These are phyloP conservation scores for Aureobasidium musti DNA, from an alignment of 2,329 filamentous ascomycete species.

Conservation along the genomic window DNA sequence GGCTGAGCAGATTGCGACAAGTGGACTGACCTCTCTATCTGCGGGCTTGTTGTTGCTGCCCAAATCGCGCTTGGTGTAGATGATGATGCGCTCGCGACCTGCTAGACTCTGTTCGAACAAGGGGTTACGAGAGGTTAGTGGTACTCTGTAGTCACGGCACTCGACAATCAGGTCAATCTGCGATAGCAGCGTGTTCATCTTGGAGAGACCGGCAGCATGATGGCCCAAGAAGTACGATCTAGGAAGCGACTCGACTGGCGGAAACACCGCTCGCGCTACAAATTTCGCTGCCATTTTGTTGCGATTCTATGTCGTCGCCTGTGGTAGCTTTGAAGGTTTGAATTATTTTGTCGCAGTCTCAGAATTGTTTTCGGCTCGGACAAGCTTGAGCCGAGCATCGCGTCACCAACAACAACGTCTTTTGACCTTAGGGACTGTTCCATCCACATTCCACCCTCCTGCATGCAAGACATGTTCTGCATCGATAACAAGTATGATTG, in stretches of 20 bases:
- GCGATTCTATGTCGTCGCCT: background rate
- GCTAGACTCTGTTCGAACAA: conserved; percentile 77
- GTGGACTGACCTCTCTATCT: conserved; percentile 46
- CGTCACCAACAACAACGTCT: background rate
- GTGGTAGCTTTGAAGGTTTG: background rate
- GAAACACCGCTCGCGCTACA: conserved; percentile 72
- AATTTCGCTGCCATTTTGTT: conserved; percentile 55
- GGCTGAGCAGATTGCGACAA: background rate
- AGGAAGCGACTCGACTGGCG: conserved; percentile 71
- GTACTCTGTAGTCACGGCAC: conserved; percentile 90
- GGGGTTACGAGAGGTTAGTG: conserved; percentile 85
- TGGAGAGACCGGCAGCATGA: conserved; percentile 75
- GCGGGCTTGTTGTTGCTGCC: conserved; percentile 51
- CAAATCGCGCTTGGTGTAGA: conserved; percentile 90
- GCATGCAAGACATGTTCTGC: background rate
- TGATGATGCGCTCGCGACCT: conserved; percentile 68
- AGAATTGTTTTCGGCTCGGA: conserved; percentile 6
- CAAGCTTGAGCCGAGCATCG: conserved; percentile 18
- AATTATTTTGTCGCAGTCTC: background rate
- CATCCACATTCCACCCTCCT: background rate
- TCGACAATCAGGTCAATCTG: conserved; percentile 88
- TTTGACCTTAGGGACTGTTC: background rate
- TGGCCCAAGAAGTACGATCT: conserved; percentile 95
- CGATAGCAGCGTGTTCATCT: conserved; percentile 79
- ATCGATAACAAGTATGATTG: background rate